Conservation (phyloP, 352 stramenopile genomes). For the Phytophthora agathidicida region DNA sequence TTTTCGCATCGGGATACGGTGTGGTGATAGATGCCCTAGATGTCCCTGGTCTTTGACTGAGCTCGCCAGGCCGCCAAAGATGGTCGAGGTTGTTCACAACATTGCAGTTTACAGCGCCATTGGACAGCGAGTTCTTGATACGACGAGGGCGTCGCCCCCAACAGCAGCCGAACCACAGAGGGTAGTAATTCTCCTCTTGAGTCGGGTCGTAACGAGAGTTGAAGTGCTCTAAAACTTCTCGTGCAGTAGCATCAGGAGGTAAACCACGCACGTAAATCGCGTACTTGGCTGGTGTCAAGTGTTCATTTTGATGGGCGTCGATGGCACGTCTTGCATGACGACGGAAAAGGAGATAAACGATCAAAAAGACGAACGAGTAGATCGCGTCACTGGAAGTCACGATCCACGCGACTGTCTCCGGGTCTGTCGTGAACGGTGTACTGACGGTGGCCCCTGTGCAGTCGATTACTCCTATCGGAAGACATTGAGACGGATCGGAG, state of each 20-base stretch:
- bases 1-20: too few species aligned
- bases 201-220: constrained; percentile 75
- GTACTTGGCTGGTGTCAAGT: constrained; percentile 84
- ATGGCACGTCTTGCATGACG: constrained; percentile 51
- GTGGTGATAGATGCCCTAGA: too few species aligned
- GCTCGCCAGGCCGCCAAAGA: constrained; percentile 36
- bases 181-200: constrained; percentile 63
- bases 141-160: constrained; percentile 56
- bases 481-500: constrained; percentile 48
- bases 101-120: constrained; percentile 44
- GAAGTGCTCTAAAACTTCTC: constrained; percentile 81
- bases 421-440: constrained; percentile 71
- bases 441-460: constrained; percentile 69
- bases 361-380: constrained; percentile 74
- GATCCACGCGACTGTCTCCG: constrained; percentile 72
- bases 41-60: too few species aligned
- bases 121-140: constrained; percentile 52
- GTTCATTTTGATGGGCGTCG: constrained; percentile 71
- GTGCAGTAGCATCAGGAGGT: constrained; percentile 61
- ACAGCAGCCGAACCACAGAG: constrained; percentile 69
- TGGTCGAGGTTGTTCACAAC: constrained; percentile 76
- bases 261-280: constrained; percentile 78
- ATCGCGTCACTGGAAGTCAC: constrained; percentile 64
- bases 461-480: constrained; percentile 65
- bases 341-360: constrained; percentile 69